phyloP scores from a whole-genome alignment of 2,329 filamentous ascomycete genomes.

The Dothideomycetes sp. region DNA sequence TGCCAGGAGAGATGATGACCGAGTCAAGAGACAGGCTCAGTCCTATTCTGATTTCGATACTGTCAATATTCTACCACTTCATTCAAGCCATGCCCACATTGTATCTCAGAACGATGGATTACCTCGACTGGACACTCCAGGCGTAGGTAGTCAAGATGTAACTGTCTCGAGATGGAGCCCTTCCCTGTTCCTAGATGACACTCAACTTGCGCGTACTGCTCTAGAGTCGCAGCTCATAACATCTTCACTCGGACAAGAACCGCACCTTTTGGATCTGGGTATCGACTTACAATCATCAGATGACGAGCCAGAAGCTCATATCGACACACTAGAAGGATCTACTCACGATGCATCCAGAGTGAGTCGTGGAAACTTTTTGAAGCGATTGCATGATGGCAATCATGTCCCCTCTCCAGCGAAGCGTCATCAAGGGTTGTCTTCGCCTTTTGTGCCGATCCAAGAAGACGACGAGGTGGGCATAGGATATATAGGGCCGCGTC shows the following conservation, averaged over 20 bases:
- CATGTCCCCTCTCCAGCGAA: background rate
- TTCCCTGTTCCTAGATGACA: constrained; percentile 27
- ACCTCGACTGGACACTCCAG: no score
- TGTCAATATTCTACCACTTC: background rate
- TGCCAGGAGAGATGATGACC: constrained; percentile 29
- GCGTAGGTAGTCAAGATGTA: no score
- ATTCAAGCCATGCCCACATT: background rate
- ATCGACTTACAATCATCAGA: background rate
- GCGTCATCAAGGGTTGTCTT: background rate
- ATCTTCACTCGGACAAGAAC: constrained; percentile 12
- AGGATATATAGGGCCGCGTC: background rate
- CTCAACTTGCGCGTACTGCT: constrained; percentile 29
- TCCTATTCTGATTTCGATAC: constrained; percentile 28
- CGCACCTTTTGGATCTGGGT: background rate
- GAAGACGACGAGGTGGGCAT: no score
- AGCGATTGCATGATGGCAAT: background rate
- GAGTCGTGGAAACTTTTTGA: no score
- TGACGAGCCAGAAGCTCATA: background rate
- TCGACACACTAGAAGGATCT: no score
- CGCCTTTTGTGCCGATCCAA: background rate
- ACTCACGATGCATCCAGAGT: no score
- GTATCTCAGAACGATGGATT: background rate
- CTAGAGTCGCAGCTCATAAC: constrained; percentile 31
- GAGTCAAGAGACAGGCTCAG: constrained; percentile 27
- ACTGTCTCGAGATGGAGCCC: background rate